Base-by-base conservation (phyloP, 2,329 filamentous ascomycete genomes). In the Aspergillus chevalieri region DNA sequence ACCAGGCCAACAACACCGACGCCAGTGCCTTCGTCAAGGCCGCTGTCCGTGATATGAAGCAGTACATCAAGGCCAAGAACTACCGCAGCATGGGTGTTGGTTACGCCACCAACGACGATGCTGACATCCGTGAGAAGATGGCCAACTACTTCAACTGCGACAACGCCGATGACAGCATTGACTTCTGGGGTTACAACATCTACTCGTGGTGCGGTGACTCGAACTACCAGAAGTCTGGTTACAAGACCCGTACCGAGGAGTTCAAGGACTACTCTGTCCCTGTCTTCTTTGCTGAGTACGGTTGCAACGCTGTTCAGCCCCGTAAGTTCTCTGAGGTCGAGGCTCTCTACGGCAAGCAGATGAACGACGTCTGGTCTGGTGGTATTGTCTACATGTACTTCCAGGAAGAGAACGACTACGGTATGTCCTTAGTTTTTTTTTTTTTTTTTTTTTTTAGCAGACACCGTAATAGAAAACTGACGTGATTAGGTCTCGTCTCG, bases 161-260 rank as follows among this genome's bases (percentile, higher is more conserved):
- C 43, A 51, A 58, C 52, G 70, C 81, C 53, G 74, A 78, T n/a
- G 70, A 73, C 62, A 70, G 86, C 54, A 94, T 96, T 57, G 93
- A 97, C 71, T 97, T 93, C 78, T 97, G 89, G 89, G 92, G 92
- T 52, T 96, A 96, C 84, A 97, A 97, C 78, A 94, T 97, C 74
- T 97, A 97, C 81, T 94, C 89, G 41, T 97, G 92, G 92, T 97
- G 92, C 69, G 92, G 91, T 57, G 70, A 90, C 63, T 94, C 87
- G 66, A 83, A 77, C 60, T 92, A 87, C 75, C 66, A 77, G 33
- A 68, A 79, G 54, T 95, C 92, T 2, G 88, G 89, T 46, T 97
- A 89, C 72, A 78, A 84, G 55, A 78, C 82, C 52, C 86, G 91
- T 69, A 89, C 89, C 58, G 72, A 87, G 54, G 91, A 95, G 74